phyloP scores from a whole-genome alignment of 1,284 basidiomycete species.

The Microbotryum violaceum region DNA sequence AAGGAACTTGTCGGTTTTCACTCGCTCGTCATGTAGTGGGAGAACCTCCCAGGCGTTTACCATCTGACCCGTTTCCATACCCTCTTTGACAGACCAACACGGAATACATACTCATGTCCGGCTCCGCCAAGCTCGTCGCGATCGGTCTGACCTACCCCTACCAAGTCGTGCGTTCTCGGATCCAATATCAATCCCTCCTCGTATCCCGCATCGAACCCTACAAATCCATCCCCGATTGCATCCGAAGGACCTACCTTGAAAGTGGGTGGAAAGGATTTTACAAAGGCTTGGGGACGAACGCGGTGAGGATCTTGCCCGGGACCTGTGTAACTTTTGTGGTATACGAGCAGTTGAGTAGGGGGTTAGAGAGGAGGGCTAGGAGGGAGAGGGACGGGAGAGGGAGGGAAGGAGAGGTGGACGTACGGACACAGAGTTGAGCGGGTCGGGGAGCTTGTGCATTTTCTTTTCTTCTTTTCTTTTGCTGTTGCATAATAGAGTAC shows the following conservation, averaged over 20 bases:
- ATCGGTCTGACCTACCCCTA: slow-evolving; percentile 89
- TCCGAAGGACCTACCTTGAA: slow-evolving; percentile 66
- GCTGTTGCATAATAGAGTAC: too few species aligned
- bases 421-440: too few species aligned
- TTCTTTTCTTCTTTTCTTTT: too few species aligned
- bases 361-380: slow-evolving; percentile 10
- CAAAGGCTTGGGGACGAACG: slow-evolving; percentile 89
- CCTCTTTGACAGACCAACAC: slow-evolving; percentile 63
- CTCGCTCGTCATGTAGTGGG: neutral
- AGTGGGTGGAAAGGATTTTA: slow-evolving; percentile 87
- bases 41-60: too few species aligned
- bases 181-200: slow-evolving; percentile 58
- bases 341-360: slow-evolving; percentile 69
- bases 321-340: slow-evolving; percentile 98
- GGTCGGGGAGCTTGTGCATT: too few species aligned
- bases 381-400: neutral
- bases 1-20: slow-evolving; percentile 67
- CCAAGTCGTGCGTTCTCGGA: slow-evolving; percentile 88
- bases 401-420: neutral
- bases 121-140: slow-evolving; percentile 77
- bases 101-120: slow-evolving; percentile 88
- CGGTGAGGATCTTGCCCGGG: slow-evolving; percentile 90
- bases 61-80: neutral
- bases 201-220: slow-evolving; percentile 43
- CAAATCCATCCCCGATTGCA: slow-evolving; percentile 71